A percentile compares a stretch with the other conserved stretches of the same genome.
phyloP scores from a whole-genome alignment of 306 rosid species.

The Quercus cerris region DNA sequence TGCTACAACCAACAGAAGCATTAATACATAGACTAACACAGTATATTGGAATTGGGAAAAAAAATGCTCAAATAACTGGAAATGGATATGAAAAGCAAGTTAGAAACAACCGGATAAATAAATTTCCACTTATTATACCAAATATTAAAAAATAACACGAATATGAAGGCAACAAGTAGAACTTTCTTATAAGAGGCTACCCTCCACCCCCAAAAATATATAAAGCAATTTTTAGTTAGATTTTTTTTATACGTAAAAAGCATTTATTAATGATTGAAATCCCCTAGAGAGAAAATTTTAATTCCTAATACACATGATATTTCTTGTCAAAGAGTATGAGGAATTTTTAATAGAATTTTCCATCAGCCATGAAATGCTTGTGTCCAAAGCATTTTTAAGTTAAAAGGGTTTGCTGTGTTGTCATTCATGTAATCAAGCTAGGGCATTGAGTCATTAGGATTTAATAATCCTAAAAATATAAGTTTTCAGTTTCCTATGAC shows the following conservation, averaged over 20 bases:
- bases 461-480: background rate
- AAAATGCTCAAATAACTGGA: background rate
- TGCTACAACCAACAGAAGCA: background rate
- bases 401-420: background rate
- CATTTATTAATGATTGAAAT: no score
- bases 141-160: background rate
- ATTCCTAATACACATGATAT: background rate
- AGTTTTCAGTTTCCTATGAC: background rate
- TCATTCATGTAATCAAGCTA: background rate
- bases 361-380: background rate
- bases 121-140: background rate
- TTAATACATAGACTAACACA: conserved; percentile 1
- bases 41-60: background rate
- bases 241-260: no score
- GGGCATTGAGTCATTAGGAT: background rate
- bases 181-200: no score
- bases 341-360: background rate
- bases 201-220: no score
- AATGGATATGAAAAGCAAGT: background rate
- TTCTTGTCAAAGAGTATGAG: background rate
- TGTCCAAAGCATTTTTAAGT: background rate
- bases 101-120: background rate
- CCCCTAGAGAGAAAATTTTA: background rate
- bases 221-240: no score
- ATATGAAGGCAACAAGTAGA: no score